Evolutionary conservation across 352 stramenopile species (phyloP), one percentile per base, ranked within the genome.

Genomic region (Pythium folliculosum): DNA sequence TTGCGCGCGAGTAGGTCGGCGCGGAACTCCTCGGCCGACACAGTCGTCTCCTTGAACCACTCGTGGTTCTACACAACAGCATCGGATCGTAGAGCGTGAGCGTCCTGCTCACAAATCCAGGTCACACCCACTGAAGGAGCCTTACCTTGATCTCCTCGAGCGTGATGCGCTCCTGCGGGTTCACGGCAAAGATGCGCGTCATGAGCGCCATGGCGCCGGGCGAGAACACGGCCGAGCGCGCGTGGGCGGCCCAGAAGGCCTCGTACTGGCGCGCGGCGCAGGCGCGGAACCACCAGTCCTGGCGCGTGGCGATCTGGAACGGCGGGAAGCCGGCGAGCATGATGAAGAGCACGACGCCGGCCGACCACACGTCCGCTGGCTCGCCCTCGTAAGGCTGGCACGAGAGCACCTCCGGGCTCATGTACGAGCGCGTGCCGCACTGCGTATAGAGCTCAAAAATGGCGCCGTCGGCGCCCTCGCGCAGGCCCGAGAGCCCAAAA

Each of bases 401-500:
- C 47, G 80, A 87, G 25, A 97, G 71, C 61, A 98, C 90, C 65
- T 98, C 94, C 2, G 94, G 94, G 49, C 89, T 96, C 90, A 98
- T 97, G 76, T 98, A 98, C 70, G 86, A 94, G 51, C 78, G 77
- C 21, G 92, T 97, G 40, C 92, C 94, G 67, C 92, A 98, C 69
- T 96, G 78, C 54, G 94, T 97, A 63, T 88, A 89, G 1, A 90
- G 74, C 59, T 91, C 85, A n/a, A 70, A 72, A 51, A 86, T 74
- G 49, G 75, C 77, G 69, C 74, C 86, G 49, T 88, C 82, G 0
- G 82, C 63, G 50, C 80, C 80, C 71, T 91, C 81, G 37, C 77
- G 76, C 51, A 96, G 87, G 21, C 96, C 97, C 6, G 95, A 97
- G n/a, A 99, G 78, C 2, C 96, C 96, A 79, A 99, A 99, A 61